Conservation (phyloP, 495 filamentous ascomycete species). For the Hyaloscypha hepaticicola region DNA sequence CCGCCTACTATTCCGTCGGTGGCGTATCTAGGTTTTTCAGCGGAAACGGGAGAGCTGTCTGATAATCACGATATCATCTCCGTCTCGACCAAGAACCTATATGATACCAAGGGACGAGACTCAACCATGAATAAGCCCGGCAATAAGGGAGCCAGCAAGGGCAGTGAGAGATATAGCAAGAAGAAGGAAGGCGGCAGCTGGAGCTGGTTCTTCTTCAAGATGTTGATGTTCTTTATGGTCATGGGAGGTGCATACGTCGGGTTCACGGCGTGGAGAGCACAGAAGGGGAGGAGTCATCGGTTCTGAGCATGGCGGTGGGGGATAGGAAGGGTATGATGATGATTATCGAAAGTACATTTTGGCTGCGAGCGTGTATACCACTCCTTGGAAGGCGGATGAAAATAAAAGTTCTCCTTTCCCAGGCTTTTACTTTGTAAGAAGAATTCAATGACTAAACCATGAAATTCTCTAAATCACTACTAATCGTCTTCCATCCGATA, state of each 20-base stretch:
- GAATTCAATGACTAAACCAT: neutral
- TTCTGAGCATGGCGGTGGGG: slow-evolving; percentile 51
- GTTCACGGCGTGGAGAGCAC: slow-evolving; percentile 76
- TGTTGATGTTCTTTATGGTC: slow-evolving; percentile 69
- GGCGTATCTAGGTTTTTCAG: slow-evolving; percentile 91
- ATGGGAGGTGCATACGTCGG: slow-evolving; percentile 76
- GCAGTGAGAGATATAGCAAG: slow-evolving; percentile 37
- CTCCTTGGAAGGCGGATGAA: slow-evolving; percentile 9
- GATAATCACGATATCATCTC: slow-evolving; percentile 98
- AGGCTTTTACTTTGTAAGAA: neutral
- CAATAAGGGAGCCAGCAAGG: slow-evolving; percentile 33
- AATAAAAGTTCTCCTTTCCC: slow-evolving; percentile 3
- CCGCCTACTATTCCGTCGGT: slow-evolving; percentile 81
- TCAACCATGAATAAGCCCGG: slow-evolving; percentile 1
- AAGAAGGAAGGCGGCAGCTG: slow-evolving; percentile 63
- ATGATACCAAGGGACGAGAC: slow-evolving; percentile 52
- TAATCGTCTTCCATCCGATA: neutral
- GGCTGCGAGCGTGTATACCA: slow-evolving; percentile 27
- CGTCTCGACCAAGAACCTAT: slow-evolving; percentile 85
- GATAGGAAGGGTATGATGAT: neutral
- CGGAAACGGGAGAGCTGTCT: slow-evolving; percentile 92
- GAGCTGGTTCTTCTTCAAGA: slow-evolving; percentile 91
- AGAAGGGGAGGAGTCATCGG: slow-evolving; percentile 64
- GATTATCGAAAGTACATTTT: slow-evolving; percentile 1
- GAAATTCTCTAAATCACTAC: neutral